phyloP scores from a whole-genome alignment of 768 basidiomycete species.

The Boletus sp. region DNA sequence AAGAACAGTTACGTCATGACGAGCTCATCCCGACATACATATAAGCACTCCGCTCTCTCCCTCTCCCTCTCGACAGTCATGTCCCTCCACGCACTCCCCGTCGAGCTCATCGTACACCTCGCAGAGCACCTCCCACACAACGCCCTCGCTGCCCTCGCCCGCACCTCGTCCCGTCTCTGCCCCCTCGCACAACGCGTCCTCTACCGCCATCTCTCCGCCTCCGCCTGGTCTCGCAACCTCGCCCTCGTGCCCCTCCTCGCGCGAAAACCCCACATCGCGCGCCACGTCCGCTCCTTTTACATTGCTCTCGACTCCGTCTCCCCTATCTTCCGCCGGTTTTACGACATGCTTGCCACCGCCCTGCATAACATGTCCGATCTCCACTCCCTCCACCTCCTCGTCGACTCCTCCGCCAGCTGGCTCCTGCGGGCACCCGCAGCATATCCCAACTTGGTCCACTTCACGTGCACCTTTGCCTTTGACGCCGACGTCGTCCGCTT shows the following conservation, averaged over 20 bases:
- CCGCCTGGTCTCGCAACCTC: conserved; percentile 45
- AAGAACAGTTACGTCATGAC: conserved; percentile 16
- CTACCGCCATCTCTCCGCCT: conserved; percentile 56
- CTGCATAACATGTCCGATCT: conserved; percentile 62
- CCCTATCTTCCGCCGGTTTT: conserved; percentile 45
- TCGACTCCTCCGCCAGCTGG: conserved; percentile 54
- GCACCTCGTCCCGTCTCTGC: conserved; percentile 40
- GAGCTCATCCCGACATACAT: conserved; percentile 1
- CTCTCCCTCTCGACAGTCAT: conserved; percentile 24
- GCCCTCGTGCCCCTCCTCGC: conserved; percentile 56
- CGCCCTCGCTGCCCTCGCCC: conserved; percentile 50
- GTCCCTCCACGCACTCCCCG: conserved; percentile 50
- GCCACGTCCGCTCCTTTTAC: conserved; percentile 59
- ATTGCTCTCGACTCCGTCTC: conserved; percentile 47
- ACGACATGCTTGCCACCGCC: conserved; percentile 48
- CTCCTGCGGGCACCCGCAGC: conserved; percentile 40
- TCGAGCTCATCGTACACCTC: conserved; percentile 62
- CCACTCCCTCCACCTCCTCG: conserved; percentile 46
- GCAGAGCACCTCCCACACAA: conserved; percentile 34
- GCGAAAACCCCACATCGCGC: conserved; percentile 52
- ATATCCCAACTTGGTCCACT: conserved; percentile 51
- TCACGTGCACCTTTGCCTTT: conserved; percentile 61
- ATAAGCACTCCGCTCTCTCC: background rate
- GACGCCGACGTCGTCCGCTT: conserved; percentile 59
- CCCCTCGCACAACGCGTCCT: conserved; percentile 58